phyloP scores from a whole-genome alignment of 176 grass and related monocot genomes.

The Elaeis guineensis region DNA sequence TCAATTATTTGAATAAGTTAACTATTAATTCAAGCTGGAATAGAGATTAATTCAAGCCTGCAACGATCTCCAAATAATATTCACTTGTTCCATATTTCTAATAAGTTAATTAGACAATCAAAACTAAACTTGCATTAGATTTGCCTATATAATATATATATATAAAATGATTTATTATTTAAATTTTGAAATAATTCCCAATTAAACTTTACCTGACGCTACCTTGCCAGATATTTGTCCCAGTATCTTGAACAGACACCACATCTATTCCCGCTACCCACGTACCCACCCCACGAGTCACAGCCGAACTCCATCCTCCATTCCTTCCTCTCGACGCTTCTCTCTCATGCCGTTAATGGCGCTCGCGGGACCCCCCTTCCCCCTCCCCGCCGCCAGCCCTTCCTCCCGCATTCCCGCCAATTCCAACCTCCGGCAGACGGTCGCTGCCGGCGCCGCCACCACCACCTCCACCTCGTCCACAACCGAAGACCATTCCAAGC shows the following conservation, averaged over 20 bases:
- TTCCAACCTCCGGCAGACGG: conserved; percentile 23
- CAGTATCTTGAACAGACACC: neutral
- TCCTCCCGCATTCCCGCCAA: conserved; percentile 9
- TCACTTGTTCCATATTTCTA: too few relatives aligned
- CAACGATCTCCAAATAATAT: too few relatives aligned
- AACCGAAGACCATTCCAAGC: neutral
- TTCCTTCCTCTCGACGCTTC: neutral
- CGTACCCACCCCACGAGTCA: neutral
- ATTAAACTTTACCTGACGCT: too few relatives aligned
- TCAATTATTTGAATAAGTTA: too few relatives aligned
- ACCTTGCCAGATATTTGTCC: too few relatives aligned
- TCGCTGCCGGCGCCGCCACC: conserved; percentile 1
- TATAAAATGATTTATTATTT: too few relatives aligned
- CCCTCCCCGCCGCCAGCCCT: neutral
- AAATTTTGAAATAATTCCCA: too few relatives aligned
- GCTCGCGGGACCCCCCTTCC: conserved; percentile 23
- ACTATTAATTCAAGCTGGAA: too few relatives aligned
- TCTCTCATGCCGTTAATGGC: conserved; percentile 48
- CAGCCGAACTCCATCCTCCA: neutral
- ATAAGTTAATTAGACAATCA: too few relatives aligned
- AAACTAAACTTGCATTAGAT: too few relatives aligned
- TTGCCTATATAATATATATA: too few relatives aligned
- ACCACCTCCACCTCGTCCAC: conserved; percentile 14
- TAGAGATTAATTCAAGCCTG: too few relatives aligned
- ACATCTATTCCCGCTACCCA: conserved; percentile 32